Base-by-base conservation (phyloP, 1,139 yeast genomes). In the Debaryomyces psychrophilus region DNA sequence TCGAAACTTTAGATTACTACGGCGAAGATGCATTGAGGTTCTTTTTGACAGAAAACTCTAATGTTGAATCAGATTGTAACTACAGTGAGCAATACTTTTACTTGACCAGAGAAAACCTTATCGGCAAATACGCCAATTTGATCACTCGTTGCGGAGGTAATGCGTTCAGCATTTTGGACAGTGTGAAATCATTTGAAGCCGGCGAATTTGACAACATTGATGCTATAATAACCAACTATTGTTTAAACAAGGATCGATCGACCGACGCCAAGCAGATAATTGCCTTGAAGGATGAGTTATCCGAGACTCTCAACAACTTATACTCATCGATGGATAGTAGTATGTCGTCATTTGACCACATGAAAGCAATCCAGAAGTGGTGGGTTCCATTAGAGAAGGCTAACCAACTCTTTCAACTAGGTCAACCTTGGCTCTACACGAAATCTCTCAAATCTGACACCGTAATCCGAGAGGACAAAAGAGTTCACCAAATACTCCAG, bases 51-150 rank as follows among this genome's bases (percentile, higher is more conserved):
- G 90, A 85, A 56, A 85, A 86, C 61, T 87, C 96, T 1, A 83
- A 83, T 44, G 68, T 92, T 37, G 85, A 81, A 37, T 76, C 79
- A 38, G 99, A 93, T 65, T 82, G 92, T 52, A 92, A 90, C 56
- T 93, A 85, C 60, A 78, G 84, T 33, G 87, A 84, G 47, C 77
- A 69, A 11, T 74, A 82, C 36, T 73, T 92, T 35, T 68, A 68
- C 39, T 64, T 69, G 23, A 74, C 85, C 9, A 75, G 96, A 52
- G 85, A 83, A 51, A 78, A 81, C 50, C 70, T 93, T 40, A 83
- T 89, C 47, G 90, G 90, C 47, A 92, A 92, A 62, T 86, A 86
- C 64, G 92, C 95, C 41, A 93, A 93, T 58, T 71, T 92, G 45
- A 73, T 86, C 20, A 79, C 85, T 49, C 71, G 99, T 48, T 79